Evolutionary conservation across 257 asterid genomes (phyloP).

Genomic region (Scutellaria minor): DNA sequence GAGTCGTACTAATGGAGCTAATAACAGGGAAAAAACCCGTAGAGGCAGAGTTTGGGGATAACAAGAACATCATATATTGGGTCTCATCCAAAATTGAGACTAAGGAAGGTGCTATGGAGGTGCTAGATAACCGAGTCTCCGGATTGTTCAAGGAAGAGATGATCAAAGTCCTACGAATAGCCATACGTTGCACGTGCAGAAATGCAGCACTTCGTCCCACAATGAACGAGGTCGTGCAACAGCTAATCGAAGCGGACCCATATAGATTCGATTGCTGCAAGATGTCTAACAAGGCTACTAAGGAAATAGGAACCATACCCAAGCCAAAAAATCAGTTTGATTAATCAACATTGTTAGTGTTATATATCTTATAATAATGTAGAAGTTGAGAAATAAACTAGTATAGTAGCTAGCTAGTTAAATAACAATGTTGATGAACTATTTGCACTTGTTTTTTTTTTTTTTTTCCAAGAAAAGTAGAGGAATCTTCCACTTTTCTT

Average conservation of each 20-base stretch:
- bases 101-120: slow-evolving; percentile 75
- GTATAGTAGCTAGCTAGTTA: background rate
- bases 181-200: slow-evolving; percentile 82
- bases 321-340: slow-evolving; percentile 5
- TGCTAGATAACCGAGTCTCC: slow-evolving; percentile 65
- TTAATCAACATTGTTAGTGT: background rate
- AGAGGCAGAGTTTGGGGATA: slow-evolving; percentile 91
- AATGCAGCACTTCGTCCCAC: slow-evolving; percentile 74
- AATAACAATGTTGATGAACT: slow-evolving; percentile 11
- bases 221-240: slow-evolving; percentile 85
- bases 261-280: slow-evolving; percentile 56
- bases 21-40: slow-evolving; percentile 92
- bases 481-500: slow-evolving; percentile 30
- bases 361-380: too few species aligned
- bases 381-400: background rate
- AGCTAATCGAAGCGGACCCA: slow-evolving; percentile 79
- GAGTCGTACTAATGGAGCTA: slow-evolving; percentile 90
- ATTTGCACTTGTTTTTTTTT: background rate
- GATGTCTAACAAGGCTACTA: slow-evolving; percentile 20
- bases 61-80: slow-evolving; percentile 87
- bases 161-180: slow-evolving; percentile 83
- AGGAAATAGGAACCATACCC: background rate
- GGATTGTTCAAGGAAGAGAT: slow-evolving; percentile 71
- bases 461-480: slow-evolving; percentile 24
- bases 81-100: slow-evolving; percentile 83